These are phyloP conservation scores for Calonectria montana DNA, from an alignment of 2,329 filamentous ascomycete species.

Conservation along the genomic window DNA sequence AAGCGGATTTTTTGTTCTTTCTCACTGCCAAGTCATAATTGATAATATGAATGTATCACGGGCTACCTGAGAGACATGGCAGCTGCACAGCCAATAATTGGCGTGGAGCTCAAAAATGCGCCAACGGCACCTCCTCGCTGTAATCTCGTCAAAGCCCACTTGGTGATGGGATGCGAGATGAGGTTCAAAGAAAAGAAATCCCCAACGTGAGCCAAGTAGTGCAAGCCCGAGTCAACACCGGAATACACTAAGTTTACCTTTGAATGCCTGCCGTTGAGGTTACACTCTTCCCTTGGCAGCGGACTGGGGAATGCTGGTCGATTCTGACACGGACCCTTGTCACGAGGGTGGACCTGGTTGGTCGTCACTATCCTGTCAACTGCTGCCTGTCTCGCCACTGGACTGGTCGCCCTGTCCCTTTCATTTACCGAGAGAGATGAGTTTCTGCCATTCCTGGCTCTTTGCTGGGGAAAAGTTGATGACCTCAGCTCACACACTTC, in stretches of 20 bases:
- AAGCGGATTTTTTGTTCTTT: background rate
- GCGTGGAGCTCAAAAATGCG: slow-evolving; percentile 32
- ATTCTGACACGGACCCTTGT: slow-evolving; percentile 41
- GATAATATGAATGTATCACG: background rate
- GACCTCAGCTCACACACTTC: slow-evolving; percentile 23
- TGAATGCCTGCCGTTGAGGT: slow-evolving; percentile 38
- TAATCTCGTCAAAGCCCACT: slow-evolving; percentile 42
- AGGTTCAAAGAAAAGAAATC: slow-evolving; percentile 32
- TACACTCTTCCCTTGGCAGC: slow-evolving; percentile 35
- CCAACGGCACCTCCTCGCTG: slow-evolving; percentile 41
- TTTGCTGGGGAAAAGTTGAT: slow-evolving; percentile 21
- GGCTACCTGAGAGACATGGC: slow-evolving; percentile 10
- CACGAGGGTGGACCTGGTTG: slow-evolving; percentile 22
- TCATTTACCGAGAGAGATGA: slow-evolving; percentile 39
- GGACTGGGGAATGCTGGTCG: slow-evolving; percentile 45
- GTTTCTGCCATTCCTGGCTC: slow-evolving; percentile 8
- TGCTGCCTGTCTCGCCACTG: slow-evolving; percentile 28
- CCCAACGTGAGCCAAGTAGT: slow-evolving; percentile 22
- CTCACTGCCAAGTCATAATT: background rate
- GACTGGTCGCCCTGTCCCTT: slow-evolving; percentile 30
- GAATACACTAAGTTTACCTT: slow-evolving; percentile 25
- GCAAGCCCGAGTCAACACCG: slow-evolving; percentile 25
- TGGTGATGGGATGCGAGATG: slow-evolving; percentile 43
- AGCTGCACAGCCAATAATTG: slow-evolving; percentile 11
- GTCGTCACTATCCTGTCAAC: slow-evolving; percentile 26